Base-by-base conservation (phyloP, 176 grass and related monocot species). In the Oryza nivara region DNA sequence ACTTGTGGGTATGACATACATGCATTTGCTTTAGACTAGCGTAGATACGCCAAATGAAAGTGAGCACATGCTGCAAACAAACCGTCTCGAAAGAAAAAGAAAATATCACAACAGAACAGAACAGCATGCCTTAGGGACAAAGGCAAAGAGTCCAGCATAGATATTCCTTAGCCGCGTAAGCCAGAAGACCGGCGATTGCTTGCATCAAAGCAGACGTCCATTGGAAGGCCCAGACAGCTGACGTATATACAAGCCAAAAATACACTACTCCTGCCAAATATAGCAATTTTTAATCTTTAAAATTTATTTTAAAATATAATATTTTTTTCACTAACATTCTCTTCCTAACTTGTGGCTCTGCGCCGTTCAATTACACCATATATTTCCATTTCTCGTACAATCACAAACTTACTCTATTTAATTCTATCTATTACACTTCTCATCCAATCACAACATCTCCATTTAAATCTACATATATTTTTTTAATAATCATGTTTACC, bases 61-160 rank as follows among this genome's bases (percentile, higher is more conserved):
- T 67, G 16, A 47, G 40, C 76, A 78, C 40, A 46, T 30, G 22
- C 60, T 19, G 61, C 22, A 67, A 79, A 44, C 61, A 47, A 77
- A 22, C 22, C 11, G 41, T 35, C 65, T 80, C 4, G 14, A 32
- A 43, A 46, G 26, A 56, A 47, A 32, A 44, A 1, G 20, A 34
- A 4, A 79, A 51, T 20, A 69, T 13, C 4, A 5, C 4, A 41
- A 41, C 40, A 41, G 40, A 41, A 58, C 17, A 28, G 80, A 45
- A 30, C 9, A 56, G 16, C 72, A 17, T 87, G 47, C 78, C 85
- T 81, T 87, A 68, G 17, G 30, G 71, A 87, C 77, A 26, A 81
- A 87, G 85, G 78, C 65, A 80, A 43, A 74, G 60, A 81, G 2
- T 44, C 28, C n/a, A 52, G 51, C 60, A 10, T 44, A 22, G 67